A percentile compares a stretch with the other conserved stretches of the same genome.
These are phyloP conservation scores for Solanum okadae DNA, from an alignment of 257 asterid genomes.

Conservation along the genomic window DNA sequence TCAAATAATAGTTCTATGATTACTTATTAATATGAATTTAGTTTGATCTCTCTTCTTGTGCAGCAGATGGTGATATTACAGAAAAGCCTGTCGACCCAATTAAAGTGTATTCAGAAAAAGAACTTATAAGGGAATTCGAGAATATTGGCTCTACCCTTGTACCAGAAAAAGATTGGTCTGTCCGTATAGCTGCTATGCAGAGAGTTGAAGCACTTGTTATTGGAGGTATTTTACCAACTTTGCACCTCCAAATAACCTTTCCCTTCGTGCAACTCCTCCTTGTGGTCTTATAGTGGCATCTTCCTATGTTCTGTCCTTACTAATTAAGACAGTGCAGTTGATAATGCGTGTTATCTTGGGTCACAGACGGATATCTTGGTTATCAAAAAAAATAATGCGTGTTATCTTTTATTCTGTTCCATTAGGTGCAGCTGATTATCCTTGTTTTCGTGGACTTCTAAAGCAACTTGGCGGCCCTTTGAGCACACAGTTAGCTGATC, in stretches of 20 bases:
- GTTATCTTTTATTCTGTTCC: slow-evolving; percentile 4
- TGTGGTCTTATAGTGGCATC: not conserved
- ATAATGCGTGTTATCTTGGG: not conserved
- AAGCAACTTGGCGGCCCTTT: slow-evolving; percentile 89
- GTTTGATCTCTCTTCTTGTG: slow-evolving; percentile 11
- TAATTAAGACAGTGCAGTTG: not conserved
- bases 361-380: no score
- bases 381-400: no score
- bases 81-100: slow-evolving; percentile 92
- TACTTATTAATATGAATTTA: not conserved
- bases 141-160: slow-evolving; percentile 79
- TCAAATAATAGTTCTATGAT: not conserved
- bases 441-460: slow-evolving; percentile 84
- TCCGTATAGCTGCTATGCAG: slow-evolving; percentile 93
- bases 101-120: slow-evolving; percentile 91
- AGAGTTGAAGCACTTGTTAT: slow-evolving; percentile 86
- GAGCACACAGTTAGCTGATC: slow-evolving; percentile 86
- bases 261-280: not conserved
- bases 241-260: not conserved
- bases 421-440: slow-evolving; percentile 92
- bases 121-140: slow-evolving; percentile 89
- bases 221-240: slow-evolving; percentile 60
- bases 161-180: slow-evolving; percentile 98
- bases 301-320: not conserved
- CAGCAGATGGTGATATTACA: slow-evolving; percentile 85